These are phyloP conservation scores for Leersia perrieri DNA, from an alignment of 176 grass and related monocot species.

Conservation along the genomic window DNA sequence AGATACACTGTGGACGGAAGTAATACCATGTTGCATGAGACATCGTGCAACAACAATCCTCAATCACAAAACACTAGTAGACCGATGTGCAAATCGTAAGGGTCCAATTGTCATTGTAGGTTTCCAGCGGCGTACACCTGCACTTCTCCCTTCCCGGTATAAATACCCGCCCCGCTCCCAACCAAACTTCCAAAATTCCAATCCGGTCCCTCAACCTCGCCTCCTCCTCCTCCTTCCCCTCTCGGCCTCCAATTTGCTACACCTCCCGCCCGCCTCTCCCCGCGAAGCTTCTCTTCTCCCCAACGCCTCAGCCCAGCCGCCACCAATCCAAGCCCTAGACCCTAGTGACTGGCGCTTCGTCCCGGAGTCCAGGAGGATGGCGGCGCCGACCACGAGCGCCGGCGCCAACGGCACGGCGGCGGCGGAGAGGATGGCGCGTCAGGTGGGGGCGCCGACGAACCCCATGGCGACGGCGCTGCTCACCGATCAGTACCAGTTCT, in stretches of 20 bases:
- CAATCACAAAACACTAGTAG: no score
- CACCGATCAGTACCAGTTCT: constrained; percentile 98
- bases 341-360: background rate
- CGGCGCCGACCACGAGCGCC: background rate
- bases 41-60: no score
- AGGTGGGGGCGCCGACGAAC: constrained; percentile 69
- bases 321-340: background rate
- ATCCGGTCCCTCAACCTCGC: constrained; percentile 28
- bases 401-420: constrained; percentile 52
- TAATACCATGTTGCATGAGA: no score
- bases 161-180: background rate
- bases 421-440: constrained; percentile 15
- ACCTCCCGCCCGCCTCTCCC: constrained; percentile 17
- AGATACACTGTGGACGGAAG: no score
- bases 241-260: constrained; percentile 25
- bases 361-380: constrained; percentile 22
- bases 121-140: background rate
- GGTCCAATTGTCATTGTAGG: background rate
- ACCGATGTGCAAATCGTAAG: no score
- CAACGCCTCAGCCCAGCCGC: no score
- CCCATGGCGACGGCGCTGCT: constrained; percentile 97
- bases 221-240: constrained; percentile 25
- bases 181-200: constrained; percentile 32
- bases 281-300: constrained; percentile 30
- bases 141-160: background rate